Base-by-base conservation (phyloP, 352 stramenopile species). In the Globisporangium barbulae region DNA sequence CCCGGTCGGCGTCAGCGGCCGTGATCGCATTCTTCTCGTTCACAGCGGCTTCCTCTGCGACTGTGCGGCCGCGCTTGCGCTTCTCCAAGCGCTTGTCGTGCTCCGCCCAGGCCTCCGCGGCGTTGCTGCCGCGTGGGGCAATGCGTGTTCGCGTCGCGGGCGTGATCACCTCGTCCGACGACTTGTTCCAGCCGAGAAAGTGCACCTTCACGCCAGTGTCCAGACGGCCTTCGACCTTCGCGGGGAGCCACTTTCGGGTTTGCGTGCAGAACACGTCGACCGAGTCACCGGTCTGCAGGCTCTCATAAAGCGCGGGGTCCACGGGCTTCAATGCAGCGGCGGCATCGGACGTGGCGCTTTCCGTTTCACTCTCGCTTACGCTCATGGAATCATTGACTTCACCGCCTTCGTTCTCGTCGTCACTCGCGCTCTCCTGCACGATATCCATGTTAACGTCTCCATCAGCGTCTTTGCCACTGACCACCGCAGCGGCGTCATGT, bases 131-230 rank as follows among this genome's bases (percentile, higher is more conserved):
- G 33, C 70, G 70, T 8, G 80, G 75, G 21, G 77, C 73, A 41
- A 93, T 77, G 39, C 76, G 76, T 31, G 69, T 70, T 21, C 57
- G 63, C 31, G 47, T 72, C 22, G 44, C 19, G 30, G 66, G 68
- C 8, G 55, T 53, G 52, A 91, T 81, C 28, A 75, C 61, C 42
- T 90, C 83, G 60, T 91, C 73, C 21, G 67, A 73, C 35, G 73
- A 76, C 17, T 79, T 79, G 59, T 77, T 88, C 81, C 80, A 90
- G 33, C 76, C 80, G 69, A 93, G 78, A 61, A 79, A 93, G 53
- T 90, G 81, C 59, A 93, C 71, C 35, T 42, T 74, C 55, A 71
- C 78, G 13, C 59, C 25, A 2, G 64, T 60, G 2, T 74, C 74
- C 52, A 73, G 50, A 12, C 76, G 45, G 4, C 37, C 42, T 17